Base-by-base conservation (phyloP, 495 filamentous ascomycete species). In the Tirmania nivea region DNA sequence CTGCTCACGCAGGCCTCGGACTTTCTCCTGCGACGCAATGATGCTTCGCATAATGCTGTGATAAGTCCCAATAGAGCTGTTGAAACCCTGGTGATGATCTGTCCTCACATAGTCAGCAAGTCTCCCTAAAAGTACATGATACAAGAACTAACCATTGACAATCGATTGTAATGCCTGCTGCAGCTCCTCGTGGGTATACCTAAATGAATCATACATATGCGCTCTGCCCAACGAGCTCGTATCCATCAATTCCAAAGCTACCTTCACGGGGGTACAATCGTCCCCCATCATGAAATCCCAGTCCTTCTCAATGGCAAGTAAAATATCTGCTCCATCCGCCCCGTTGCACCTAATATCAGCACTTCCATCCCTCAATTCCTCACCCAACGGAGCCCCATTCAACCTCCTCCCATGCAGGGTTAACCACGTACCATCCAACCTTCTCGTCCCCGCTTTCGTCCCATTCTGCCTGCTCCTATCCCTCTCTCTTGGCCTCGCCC, bases 31-130 rank as follows among this genome's bases (percentile, higher is more conserved):
- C 11, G 86, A 93, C 35, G 77, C 70, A 56, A 87, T 83, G 59
- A 99, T 93, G 67, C 85, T 94, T 7, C 80, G 75, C 65, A 96
- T 90, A 54, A 99, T 96, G 68, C 89, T 94, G 69, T 99, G 92
- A 61, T 94, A 99, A 14, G 88, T 94, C 65, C 90, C 92, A 54
- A 99, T 96, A 42, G 87, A 94, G 68, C 86, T 95, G 65, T 95
- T 99, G 73, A 99, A 99, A 34, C 87, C 90, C 67, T 99, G 90
- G 60, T 96, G 89, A 63, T 99, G 89, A 69, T 96, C 88, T 79
- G 51, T 25, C 35, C 54, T 42, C 39, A 53, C 19, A 39, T n/a
- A 8, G 17, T 20, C 17, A 45, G 31, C 12, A 20, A 9, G 12
- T 34, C 1, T n/a, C 11, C 6, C 16, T 7, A 49, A 25, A 36